Base-by-base conservation (phyloP, 306 rosid genomes). In the Pyrus pyrifolia region DNA sequence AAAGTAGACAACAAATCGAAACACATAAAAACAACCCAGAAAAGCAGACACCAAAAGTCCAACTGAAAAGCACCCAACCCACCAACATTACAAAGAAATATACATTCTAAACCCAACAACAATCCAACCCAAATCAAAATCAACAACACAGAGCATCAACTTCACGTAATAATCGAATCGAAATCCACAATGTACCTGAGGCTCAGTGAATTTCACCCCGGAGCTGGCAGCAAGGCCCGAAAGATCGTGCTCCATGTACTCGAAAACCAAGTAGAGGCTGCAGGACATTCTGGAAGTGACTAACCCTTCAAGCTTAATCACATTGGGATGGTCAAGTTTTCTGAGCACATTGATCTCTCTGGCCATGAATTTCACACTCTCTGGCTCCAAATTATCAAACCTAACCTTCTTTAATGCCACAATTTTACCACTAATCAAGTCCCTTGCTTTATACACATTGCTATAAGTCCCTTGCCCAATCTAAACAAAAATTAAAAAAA, bases 381-480 rank as follows among this genome's bases (percentile, higher is more conserved):
- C 99, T 18, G 97, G 97, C 80, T 95, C 99, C 86, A 92, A 83
- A 81, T 85, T 90, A 76, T 95, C 99, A 79, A 95, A 95, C 80
- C 99, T 88, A 79, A 95, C 98, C 80, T 93, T 93, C 91, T 93
- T 93, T 80, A 93, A 75, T 52, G 98, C 98, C 76, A 93, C 98
- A 60, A 89, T 87, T 74, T 93, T 89, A 23, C 93, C 97, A 27
- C 83, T 88, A 21, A 86, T 67, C 68, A 95, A 87, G 82, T 95
- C 99, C 42, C 80, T 90, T 5, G 99, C 99, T 83, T 95, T 95
- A 80, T 95, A 95, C 71, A 95, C 99, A 88, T 95, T 95, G 87
- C 99, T 95, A 66, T 95, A 95, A 61, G 99, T 95, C 62, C 99
- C 99, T 81, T 95, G 99, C 83, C 99, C 99, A 81, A 95, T 92